Conservation (phyloP, 208 protist species). For the Leishmania guyanensis region DNA sequence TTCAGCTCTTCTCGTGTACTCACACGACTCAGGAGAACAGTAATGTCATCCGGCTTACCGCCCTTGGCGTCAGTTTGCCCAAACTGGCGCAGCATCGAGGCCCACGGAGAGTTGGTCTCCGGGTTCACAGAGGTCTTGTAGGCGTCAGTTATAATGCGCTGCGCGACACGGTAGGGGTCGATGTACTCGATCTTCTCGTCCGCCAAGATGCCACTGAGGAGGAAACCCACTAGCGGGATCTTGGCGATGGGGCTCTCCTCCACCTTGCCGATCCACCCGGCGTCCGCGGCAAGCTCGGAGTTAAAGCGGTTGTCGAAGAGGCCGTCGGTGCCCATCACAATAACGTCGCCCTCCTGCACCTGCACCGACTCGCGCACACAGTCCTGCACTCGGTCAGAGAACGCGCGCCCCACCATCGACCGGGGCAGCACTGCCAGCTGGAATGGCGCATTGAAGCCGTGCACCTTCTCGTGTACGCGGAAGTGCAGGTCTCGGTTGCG, state of each 20-base stretch:
- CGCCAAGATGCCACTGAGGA: constrained; percentile 71
- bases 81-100: constrained; percentile 81
- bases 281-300: constrained; percentile 73
- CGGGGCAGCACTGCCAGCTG: constrained; percentile 86
- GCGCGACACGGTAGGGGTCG: constrained; percentile 87
- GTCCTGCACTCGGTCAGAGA: constrained; percentile 70
- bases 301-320: constrained; percentile 95
- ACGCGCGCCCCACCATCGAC: constrained; percentile 68
- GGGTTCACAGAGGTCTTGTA: constrained; percentile 74
- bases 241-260: constrained; percentile 62
- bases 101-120: constrained; percentile 82
- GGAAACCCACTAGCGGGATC: constrained; percentile 79
- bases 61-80: constrained; percentile 72
- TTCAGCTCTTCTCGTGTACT: constrained; percentile 80
- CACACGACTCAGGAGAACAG: constrained; percentile 85
- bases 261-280: constrained; percentile 80
- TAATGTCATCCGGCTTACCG: constrained; percentile 93
- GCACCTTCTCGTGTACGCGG: constrained; percentile 86
- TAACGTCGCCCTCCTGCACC: constrained; percentile 91
- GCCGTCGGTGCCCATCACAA: constrained; percentile 93
- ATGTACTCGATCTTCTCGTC: constrained; percentile 78
- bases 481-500: constrained; percentile 79
- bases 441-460: constrained; percentile 93
- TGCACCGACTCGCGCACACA: constrained; percentile 70
- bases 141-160: constrained; percentile 84